phyloP scores from a whole-genome alignment of 305 asterid species.

The Solanum hybrid region DNA sequence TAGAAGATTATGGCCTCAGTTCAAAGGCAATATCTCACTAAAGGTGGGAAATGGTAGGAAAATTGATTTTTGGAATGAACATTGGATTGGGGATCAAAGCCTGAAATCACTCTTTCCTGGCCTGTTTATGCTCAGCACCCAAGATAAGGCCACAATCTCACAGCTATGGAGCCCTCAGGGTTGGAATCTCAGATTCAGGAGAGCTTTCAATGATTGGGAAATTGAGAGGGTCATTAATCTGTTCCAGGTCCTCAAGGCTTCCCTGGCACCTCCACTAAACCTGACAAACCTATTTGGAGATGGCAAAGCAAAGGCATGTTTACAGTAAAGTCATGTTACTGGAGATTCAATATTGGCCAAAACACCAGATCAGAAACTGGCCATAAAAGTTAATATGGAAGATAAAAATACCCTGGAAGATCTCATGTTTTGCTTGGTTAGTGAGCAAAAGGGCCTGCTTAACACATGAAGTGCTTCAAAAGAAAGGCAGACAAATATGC shows the following conservation, averaged over 20 bases:
- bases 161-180: background rate
- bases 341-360: background rate
- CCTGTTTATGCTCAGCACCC: background rate
- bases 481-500: background rate
- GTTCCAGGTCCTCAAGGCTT: background rate
- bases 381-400: background rate
- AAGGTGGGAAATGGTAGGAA: background rate
- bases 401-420: background rate
- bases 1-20: background rate
- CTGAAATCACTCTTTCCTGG: background rate
- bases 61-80: background rate
- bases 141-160: background rate
- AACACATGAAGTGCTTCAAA: background rate
- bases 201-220: background rate
- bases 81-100: background rate
- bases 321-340: background rate
- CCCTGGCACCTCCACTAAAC: background rate
- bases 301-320: background rate
- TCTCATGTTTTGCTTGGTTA: background rate
- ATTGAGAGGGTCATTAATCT: background rate
- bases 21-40: background rate
- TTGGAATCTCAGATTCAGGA: background rate
- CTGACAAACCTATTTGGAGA: background rate
- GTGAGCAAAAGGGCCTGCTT: background rate
- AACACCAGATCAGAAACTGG: background rate